These are phyloP conservation scores for Penicillium sp. DNA, from an alignment of 2,329 filamentous ascomycete species.

Conservation along the genomic window DNA sequence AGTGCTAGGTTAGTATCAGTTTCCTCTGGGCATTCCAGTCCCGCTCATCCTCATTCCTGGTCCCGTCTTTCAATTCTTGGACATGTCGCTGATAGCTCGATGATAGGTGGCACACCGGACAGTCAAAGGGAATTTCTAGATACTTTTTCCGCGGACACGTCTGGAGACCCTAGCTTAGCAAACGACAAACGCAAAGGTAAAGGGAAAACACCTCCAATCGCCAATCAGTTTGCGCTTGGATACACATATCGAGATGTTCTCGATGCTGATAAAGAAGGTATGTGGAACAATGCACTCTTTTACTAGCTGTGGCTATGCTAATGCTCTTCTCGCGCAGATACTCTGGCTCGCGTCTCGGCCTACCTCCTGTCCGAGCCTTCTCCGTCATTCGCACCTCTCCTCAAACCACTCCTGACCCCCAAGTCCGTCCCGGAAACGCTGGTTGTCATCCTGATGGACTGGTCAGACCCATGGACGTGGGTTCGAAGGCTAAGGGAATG, in stretches of 20 bases:
- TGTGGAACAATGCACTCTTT: conserved; percentile 14
- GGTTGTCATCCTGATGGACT: conserved; percentile 89
- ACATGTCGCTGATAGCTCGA: conserved; percentile 22
- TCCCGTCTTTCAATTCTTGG: conserved; percentile 2
- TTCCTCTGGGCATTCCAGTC: background rate
- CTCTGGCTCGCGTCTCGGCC: conserved; percentile 81
- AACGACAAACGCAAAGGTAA: conserved; percentile 53
- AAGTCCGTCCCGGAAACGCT: conserved; percentile 82
- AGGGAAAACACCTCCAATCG: conserved; percentile 70
- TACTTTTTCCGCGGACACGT: conserved; percentile 47
- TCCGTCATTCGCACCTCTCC: conserved; percentile 74
- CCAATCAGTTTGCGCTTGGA: conserved; percentile 87
- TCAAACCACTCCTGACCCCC: conserved; percentile 80
- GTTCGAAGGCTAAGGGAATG: conserved; percentile 84
- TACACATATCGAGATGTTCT: conserved; percentile 96
- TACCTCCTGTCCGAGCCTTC: conserved; percentile 87
- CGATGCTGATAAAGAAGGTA: conserved; percentile 90
- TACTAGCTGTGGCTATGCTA: background rate
- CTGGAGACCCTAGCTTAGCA: conserved; percentile 39
- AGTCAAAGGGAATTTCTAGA: conserved; percentile 83
- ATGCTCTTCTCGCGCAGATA: conserved; percentile 57
- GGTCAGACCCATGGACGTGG: conserved; percentile 92
- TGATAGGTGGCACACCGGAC: conserved; percentile 74
- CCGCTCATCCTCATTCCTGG: conserved; percentile 7
- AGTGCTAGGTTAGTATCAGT: conserved; percentile 65